Base-by-base conservation (phyloP, 768 basidiomycete species). In the Hygrocybe punicea region DNA sequence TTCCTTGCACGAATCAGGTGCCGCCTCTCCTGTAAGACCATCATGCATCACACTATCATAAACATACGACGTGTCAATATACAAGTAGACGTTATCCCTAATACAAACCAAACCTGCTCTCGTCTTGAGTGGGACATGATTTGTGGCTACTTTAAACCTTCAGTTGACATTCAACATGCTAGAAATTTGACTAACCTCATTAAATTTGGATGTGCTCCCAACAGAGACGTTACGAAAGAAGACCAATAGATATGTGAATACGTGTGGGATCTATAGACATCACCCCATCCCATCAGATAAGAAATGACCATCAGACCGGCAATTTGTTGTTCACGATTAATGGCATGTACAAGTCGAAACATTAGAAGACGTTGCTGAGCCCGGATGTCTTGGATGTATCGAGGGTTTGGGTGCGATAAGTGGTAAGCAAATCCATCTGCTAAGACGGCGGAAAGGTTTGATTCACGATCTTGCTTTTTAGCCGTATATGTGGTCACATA, bases 221-320 rank as follows among this genome's bases (percentile, higher is more conserved):
- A 24, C 19, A 24, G 19, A 9, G 77, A 57, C 0, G 51, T 47
- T 0, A 65, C 47, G 29, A 76, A 67, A 0, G 64, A 57, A 1
- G 64, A 62, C 73, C 74, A 78, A 44, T 73, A 76, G 0, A 80
- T 63, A 0, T 69, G 57, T 0, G 52, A 51, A 51, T 76, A 80
- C 2, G 59, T 53, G 51, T 81, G 79, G 0, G 75, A 80, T 0
- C 24, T 17, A 24, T 69, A 75, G 0, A 33, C 37, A 50, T 81
- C 75, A 0, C 74, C 76, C 75, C 74, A 78, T 2, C 73, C 75
- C 77, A 79, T 78, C 0, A 81, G 60, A 45, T 78, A 78, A 0
- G 67, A 66, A 0, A 77, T 68, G 0, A 79, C 73, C 69, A 75
- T 71, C 1, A 73, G 73, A 0, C 61, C 75, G 0, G 69, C 56